phyloP scores from a whole-genome alignment of 1,284 basidiomycete genomes.

The Fomitopsis palustris region DNA sequence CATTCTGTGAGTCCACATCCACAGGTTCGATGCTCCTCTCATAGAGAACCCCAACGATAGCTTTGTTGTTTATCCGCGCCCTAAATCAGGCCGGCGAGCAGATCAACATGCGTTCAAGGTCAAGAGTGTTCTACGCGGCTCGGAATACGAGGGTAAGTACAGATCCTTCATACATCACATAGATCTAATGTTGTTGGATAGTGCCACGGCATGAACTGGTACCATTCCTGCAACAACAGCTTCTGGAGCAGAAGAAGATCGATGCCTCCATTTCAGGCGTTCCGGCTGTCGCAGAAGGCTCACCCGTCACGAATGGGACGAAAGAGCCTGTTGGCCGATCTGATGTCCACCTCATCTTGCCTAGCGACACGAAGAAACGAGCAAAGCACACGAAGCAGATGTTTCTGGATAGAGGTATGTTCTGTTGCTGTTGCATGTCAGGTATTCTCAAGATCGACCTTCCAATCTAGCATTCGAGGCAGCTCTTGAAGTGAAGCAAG shows the following conservation, averaged over 20 bases:
- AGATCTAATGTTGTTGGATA: slow-evolving; percentile 20
- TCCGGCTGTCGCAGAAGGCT: slow-evolving; percentile 35
- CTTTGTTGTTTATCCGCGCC: slow-evolving; percentile 69
- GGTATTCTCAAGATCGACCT: too few relatives aligned
- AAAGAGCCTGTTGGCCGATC: slow-evolving; percentile 43
- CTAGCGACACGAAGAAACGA: slow-evolving; percentile 70
- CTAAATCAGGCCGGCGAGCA: slow-evolving; percentile 45
- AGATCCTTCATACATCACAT: neutral
- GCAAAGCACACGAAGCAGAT: slow-evolving; percentile 69
- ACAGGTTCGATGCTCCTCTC: neutral
- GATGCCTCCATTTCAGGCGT: slow-evolving; percentile 62
- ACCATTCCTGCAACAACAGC: slow-evolving; percentile 67
- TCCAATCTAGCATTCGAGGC: slow-evolving; percentile 61
- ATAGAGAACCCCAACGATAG: slow-evolving; percentile 33
- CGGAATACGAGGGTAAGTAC: slow-evolving; percentile 64
- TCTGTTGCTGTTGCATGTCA: too few relatives aligned
- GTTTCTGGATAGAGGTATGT: slow-evolving; percentile 60
- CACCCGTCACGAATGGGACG: slow-evolving; percentile 24
- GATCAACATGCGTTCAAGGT: slow-evolving; percentile 74
- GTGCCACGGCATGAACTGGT: slow-evolving; percentile 71
- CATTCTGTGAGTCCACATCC: slow-evolving; percentile 55
- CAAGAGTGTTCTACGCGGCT: slow-evolving; percentile 73
- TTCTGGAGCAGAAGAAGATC: slow-evolving; percentile 74
- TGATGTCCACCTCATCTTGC: slow-evolving; percentile 63
- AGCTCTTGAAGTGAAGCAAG: slow-evolving; percentile 48